Base-by-base conservation (phyloP, 2,329 filamentous ascomycete genomes). In the Sphaerulina populicola region DNA sequence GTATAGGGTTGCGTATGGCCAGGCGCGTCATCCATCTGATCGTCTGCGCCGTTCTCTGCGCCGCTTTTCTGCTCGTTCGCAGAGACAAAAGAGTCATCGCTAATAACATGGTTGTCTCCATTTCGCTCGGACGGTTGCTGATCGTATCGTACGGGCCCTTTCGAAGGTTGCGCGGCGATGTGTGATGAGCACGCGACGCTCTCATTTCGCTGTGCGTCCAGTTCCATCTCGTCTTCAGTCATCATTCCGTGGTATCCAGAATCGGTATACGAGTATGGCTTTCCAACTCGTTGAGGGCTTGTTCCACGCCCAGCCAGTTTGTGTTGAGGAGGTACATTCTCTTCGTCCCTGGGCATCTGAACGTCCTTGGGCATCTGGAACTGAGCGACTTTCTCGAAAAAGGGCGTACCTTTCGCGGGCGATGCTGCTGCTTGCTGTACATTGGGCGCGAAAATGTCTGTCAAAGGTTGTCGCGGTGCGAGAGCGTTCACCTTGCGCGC, bases 181-280 rank as follows among this genome's bases (percentile, higher is more conserved):
- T 55, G 57, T 31, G 57, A 57, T 15, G 56, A 55, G 2, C 47
- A 44, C 5, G 48, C 52, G n/a, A 59, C 40, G 10, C 42, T 57
- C 5, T 55, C 56, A 7, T 46, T 43, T 40, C 60, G 33, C 15
- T 50, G 40, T 43, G 51, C 54, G 29, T 68, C 64, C 30, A 66
- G 51, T 7, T 74, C 71, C 67, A 77, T 71, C n/a, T 70, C 71
- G 49, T 81, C 77, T 47, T 77, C 74, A 2, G 73, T 72, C 61
- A 59, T 59, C 59, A 82, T 85, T 42, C 82, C 84, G 69, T 86
- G 81, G 61, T 87, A 88, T 27, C 85, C 84, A 31, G 85, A 88
- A 60, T 88, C 84, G 1, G 73, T 69, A 41, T 48, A 48, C 11
- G 46, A 37, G 18, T 70, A 64, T 15, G 61, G 54, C 53, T 69